These are phyloP conservation scores for Pythium aquatile DNA, from an alignment of 352 stramenopile species.

Conservation along the genomic window DNA sequence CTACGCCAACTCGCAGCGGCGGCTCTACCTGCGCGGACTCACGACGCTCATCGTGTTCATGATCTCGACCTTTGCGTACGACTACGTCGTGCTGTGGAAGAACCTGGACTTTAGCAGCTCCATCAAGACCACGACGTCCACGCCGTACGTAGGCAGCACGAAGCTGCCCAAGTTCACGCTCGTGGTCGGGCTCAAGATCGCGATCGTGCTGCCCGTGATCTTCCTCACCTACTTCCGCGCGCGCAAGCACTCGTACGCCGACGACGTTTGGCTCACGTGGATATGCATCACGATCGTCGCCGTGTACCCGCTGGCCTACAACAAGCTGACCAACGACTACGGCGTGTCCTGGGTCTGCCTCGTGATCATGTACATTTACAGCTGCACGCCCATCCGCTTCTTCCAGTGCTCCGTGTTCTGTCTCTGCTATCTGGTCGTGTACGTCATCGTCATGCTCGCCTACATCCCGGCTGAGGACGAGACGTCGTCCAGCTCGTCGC, in stretches of 20 bases:
- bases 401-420: conserved; percentile 77
- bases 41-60: conserved; percentile 67
- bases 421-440: conserved; percentile 59
- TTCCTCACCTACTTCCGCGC: conserved; percentile 65
- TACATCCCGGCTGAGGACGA: conserved; percentile 44
- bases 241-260: conserved; percentile 50
- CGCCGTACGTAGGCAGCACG: conserved; percentile 32
- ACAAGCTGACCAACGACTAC: conserved; percentile 81
- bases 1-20: conserved; percentile 68
- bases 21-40: conserved; percentile 60
- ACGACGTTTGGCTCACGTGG: conserved; percentile 74
- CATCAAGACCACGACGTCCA: conserved; percentile 27
- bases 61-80: conserved; percentile 65
- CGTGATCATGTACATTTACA: conserved; percentile 86
- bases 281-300: conserved; percentile 58
- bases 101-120: conserved; percentile 44
- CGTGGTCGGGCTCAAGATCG: conserved; percentile 62
- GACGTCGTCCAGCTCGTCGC: conserved; percentile 32
- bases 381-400: conserved; percentile 77
- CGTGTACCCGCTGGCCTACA: conserved; percentile 74
- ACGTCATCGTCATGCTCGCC: conserved; percentile 70
- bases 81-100: conserved; percentile 69
- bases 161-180: conserved; percentile 66
- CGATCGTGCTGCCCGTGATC: conserved; percentile 57
- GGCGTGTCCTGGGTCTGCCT: conserved; percentile 80